Evolutionary conservation across 139 green algal species (phyloP), one percentile per base, ranked within the genome.

Genomic region (Microglena sp.): DNA sequence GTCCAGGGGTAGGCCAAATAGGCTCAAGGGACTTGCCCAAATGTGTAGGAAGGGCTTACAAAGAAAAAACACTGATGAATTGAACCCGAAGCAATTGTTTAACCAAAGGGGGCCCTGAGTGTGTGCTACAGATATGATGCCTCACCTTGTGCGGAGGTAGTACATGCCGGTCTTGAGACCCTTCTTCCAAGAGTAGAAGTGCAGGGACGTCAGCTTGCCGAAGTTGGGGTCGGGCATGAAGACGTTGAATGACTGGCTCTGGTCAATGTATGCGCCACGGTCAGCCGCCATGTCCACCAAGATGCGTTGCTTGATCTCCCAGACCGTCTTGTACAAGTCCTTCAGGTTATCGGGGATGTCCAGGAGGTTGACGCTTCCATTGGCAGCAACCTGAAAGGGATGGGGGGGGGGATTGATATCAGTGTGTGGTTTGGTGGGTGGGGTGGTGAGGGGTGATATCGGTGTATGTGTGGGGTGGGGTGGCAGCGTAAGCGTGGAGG

Each of bases 251-350:
- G 76, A 90, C 78, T 98, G 92, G 67, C 72, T 89, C 84, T 99
- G 94, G 77, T 99, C 94, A 62, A 99, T 99, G 81, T 87, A 99
- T 1, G 94, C 94, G 22, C 94, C 94, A 22, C 94, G 79, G 77
- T 97, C 94, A 6, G 92, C 94, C 7, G 94, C 93, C 92, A 99
- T 98, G 87, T 99, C 92, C 30, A 99, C 92, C 56, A 99, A 79
- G 30, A 81, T 68, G 27, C 84, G 77, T 84, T 97, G 90, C 84
- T 97, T 97, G 76, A 99, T 96, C 83, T 99, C 94, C 94, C 94
- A 99, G 45, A 98, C 94, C 28, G 94, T 99, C 87, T 97, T 97
- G 85, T 99, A 99, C 55, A 99, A 83, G 5, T 43, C 63, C 84
- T 96, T 97, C 24, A 99, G 77, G 33, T 88, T 44, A 1, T 89